Evolutionary conservation across 495 filamentous ascomycete genomes (phyloP), one percentile per base, ranked within the genome.

Genomic region (Penicillium turbatum): DNA sequence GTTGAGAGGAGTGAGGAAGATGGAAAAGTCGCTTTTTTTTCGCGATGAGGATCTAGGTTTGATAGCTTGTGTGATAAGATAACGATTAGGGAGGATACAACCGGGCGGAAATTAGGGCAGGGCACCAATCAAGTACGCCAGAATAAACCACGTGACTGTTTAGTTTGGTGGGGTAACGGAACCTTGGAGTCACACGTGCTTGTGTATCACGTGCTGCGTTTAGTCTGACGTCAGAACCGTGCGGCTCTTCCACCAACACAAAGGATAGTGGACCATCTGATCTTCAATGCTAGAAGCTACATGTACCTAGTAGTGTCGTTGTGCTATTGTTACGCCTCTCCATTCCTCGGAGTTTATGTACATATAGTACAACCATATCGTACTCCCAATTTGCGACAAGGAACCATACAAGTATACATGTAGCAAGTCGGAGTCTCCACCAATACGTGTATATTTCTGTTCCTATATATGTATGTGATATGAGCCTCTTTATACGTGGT

Each of bases 41-140:
- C 7, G 41, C 16, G 40, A 29, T 44, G 41, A 44, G 35, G 35
- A 37, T 37, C 35, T 31, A 31, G 6, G 19, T 5, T 44, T 29
- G n/a, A 29, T 44, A 44, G 3, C 24, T 44, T 37, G n/a, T 8
- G 37, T 13, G 41, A 44, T 44, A 44, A 44, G 41, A 44, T 44
- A 30, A 27, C 9, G 26, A 30, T 17, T 35, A 13, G n/a, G 40
- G 27, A 2, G 2, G 40, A 13, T 30, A 24, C 13, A 24, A 8
- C 11, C 13, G 15, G 39, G 21, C 27, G n/a, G 26, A 5, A 5
- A 26, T n/a, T 3, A n/a, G n/a, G 13, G n/a, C 35, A 37, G n/a
- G 13, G 2, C 24, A 27, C 40, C 24, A 42, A 42, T 42, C 12
- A 24, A n/a, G 8, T 12, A 5, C 6, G 4, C 21, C 7, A 8